A percentile compares a stretch with the other conserved stretches of the same genome.
Conservation (phyloP, 306 rosid genomes). For the Vigna hirtella region DNA sequence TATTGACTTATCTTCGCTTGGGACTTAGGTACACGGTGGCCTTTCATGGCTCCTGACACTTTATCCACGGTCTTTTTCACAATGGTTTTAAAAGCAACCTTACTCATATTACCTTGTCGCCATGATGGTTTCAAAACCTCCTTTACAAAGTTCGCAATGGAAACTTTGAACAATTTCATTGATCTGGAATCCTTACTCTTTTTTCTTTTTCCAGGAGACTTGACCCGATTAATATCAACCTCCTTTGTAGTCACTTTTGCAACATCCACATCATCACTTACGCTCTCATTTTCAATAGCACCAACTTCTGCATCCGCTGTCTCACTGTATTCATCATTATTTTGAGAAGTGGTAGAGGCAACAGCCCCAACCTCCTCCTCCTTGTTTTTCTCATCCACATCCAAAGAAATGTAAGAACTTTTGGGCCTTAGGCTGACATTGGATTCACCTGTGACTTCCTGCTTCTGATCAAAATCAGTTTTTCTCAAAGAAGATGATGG, state of each 20-base stretch:
- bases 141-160: slow-evolving; percentile 92
- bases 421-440: slow-evolving; percentile 57
- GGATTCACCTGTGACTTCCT: slow-evolving; percentile 65
- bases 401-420: slow-evolving; percentile 62
- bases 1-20: slow-evolving; percentile 86
- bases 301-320: slow-evolving; percentile 93
- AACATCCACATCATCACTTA: slow-evolving; percentile 54
- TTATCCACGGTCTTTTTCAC: slow-evolving; percentile 97
- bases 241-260: slow-evolving; percentile 61
- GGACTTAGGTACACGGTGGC: slow-evolving; percentile 87
- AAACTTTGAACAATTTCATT: slow-evolving; percentile 79
- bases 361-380: slow-evolving; percentile 61
- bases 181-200: slow-evolving; percentile 88
- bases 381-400: slow-evolving; percentile 67
- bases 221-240: slow-evolving; percentile 72
- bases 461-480: slow-evolving; percentile 57
- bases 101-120: slow-evolving; percentile 99
- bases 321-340: slow-evolving; percentile 89
- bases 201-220: slow-evolving; percentile 76
- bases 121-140: slow-evolving; percentile 96
- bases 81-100: slow-evolving; percentile 97
- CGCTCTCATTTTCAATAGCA: slow-evolving; percentile 78
- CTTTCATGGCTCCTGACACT: slow-evolving; percentile 99
- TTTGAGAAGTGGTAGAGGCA: slow-evolving; percentile 79
- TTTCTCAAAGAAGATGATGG: slow-evolving; percentile 59